Conservation (phyloP, 768 basidiomycete species). For the Mycena latifolia region DNA sequence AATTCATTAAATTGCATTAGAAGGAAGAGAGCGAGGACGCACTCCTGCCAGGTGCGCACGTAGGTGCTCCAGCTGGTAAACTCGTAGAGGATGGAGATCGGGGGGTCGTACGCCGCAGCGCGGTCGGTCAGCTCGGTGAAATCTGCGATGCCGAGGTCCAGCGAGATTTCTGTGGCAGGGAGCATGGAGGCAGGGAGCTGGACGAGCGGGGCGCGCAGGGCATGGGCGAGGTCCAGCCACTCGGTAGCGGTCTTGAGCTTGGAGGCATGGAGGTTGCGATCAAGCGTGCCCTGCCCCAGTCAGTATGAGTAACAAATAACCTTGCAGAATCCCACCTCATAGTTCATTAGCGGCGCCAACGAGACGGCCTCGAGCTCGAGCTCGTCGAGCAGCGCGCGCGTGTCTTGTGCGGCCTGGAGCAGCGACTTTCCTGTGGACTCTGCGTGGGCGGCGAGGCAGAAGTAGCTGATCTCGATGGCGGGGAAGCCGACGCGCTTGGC, state of each 20-base stretch:
- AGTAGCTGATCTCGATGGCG: constrained; percentile 17
- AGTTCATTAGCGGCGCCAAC: constrained; percentile 14
- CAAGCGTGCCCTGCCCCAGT: constrained; percentile 22
- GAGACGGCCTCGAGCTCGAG: constrained; percentile 18
- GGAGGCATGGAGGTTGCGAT: constrained; percentile 6
- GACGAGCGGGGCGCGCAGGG: constrained; percentile 16
- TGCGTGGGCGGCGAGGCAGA: constrained; percentile 8
- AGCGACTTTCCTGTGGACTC: constrained; percentile 5
- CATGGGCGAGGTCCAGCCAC: constrained; percentile 20
- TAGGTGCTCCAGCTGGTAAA: constrained; percentile 24
- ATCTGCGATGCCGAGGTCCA: constrained; percentile 10
- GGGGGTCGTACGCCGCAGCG: constrained; percentile 7
- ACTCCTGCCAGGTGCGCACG: constrained; percentile 21
- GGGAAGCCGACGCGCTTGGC: constrained; percentile 15
- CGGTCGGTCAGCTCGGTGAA: constrained; percentile 14
- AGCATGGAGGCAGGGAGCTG: constrained; percentile 21
- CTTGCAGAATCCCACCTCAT: neutral
- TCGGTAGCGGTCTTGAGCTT: neutral
- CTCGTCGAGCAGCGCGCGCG: constrained; percentile 11
- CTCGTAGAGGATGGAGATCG: constrained; percentile 22
- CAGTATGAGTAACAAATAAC: neutral
- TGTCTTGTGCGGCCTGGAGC: constrained; percentile 4
- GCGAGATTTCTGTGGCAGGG: neutral
- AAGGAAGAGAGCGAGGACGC: no score
- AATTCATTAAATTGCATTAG: neutral